These are phyloP conservation scores for Baffinella frigidus DNA, from an alignment of 208 protist species.

Conservation along the genomic window DNA sequence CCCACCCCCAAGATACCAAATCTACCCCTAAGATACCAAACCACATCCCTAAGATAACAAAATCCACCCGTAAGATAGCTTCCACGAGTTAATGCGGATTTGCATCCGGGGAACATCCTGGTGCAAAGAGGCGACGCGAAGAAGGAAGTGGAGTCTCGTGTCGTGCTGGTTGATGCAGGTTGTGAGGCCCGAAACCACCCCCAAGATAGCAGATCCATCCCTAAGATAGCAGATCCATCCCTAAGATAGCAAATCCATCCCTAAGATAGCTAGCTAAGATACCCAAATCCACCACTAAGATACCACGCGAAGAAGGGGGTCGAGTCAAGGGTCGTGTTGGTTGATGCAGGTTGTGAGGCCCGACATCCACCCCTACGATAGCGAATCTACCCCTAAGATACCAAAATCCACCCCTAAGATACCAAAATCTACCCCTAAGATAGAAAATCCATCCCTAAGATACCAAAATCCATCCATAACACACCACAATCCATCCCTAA, in stretches of 20 bases:
- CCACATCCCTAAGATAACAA: no score
- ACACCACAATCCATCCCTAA: no score
- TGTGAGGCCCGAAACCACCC: not conserved
- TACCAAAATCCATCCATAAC: no score
- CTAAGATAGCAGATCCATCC: not conserved
- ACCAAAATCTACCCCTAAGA: no score
- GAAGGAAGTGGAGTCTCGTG: not conserved
- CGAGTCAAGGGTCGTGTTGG: not conserved
- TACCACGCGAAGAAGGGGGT: not conserved
- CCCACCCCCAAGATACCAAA: no score
- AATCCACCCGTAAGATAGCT: no score
- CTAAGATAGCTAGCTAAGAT: not conserved
- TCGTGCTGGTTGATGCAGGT: not conserved
- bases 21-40: no score
- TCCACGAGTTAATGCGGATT: no score
- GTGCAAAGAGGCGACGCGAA: not conserved
- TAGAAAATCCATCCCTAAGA: no score
- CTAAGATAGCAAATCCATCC: not conserved
- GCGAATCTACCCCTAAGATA: not conserved
- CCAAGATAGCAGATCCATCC: not conserved
- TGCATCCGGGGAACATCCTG: constrained; percentile 37
- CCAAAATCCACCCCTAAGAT: not conserved
- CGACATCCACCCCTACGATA: not conserved
- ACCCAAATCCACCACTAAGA: no score
- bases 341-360: not conserved